Percentiles rank a stretch among this genome's conserved stretches.
phyloP scores from a whole-genome alignment of 768 basidiomycete species.

The Rickenella mellea region DNA sequence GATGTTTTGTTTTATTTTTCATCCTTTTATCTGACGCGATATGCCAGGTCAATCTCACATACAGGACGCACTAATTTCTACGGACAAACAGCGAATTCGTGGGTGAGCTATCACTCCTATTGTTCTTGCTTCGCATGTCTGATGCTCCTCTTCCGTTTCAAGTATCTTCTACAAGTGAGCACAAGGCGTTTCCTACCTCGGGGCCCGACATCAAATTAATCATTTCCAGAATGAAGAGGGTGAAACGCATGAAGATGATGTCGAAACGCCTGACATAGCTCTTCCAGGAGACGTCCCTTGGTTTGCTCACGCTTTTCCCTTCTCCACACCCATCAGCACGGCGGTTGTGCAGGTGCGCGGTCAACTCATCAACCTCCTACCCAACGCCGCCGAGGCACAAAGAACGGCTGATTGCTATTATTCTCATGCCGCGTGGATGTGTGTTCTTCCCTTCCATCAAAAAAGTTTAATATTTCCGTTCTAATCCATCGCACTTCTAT shows the following conservation, averaged over 20 bases:
- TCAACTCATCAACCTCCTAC: conserved; percentile 37
- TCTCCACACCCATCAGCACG: conserved; percentile 31
- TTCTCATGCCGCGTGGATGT: conserved; percentile 68
- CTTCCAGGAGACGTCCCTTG: conserved; percentile 48
- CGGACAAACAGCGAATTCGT: conserved; percentile 58
- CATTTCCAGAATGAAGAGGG: conserved; percentile 46
- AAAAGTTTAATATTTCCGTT: conserved; percentile 2
- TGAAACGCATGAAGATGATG: conserved; percentile 37
- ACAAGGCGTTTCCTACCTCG: conserved; percentile 2
- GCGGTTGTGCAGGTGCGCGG: conserved; percentile 33
- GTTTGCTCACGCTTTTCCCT: conserved; percentile 53
- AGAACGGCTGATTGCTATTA: conserved; percentile 47
- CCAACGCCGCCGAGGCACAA: conserved; percentile 26
- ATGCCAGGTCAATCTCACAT: conserved; percentile 47
- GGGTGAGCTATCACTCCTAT: conserved; percentile 34
- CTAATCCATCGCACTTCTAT: neutral
- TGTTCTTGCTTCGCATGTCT: neutral
- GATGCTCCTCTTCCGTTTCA: conserved; percentile 8
- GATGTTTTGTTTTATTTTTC: conserved; percentile 1
- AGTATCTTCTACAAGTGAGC: conserved; percentile 61
- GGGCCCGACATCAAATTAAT: conserved; percentile 5
- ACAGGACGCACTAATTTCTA: conserved; percentile 56
- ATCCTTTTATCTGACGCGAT: conserved; percentile 13
- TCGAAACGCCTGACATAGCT: conserved; percentile 24
- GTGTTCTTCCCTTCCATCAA: conserved; percentile 17